Percentiles rank a stretch among this genome's conserved stretches.
phyloP scores from a whole-genome alignment of 2,329 filamentous ascomycete species.

The Sphaerulina musiva region DNA sequence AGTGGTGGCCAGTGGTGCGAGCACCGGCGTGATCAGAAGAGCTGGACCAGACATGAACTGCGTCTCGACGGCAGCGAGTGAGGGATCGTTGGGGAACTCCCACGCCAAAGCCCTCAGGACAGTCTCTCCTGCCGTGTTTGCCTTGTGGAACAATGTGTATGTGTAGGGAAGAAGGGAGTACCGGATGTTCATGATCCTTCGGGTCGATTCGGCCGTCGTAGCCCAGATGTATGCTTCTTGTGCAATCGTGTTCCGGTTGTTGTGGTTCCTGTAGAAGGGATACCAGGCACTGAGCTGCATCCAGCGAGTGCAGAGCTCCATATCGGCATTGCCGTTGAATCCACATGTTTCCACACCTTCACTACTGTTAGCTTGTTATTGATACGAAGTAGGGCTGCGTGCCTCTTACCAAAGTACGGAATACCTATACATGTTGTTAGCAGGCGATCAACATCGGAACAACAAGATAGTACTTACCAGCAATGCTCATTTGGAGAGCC shows the following conservation, averaged over 20 bases:
- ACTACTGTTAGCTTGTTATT: no score
- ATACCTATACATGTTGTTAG: slow-evolving; percentile 10
- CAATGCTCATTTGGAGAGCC: slow-evolving; percentile 26
- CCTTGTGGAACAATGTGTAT: slow-evolving; percentile 63
- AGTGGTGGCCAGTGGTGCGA: slow-evolving; percentile 52
- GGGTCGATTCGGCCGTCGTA: slow-evolving; percentile 56
- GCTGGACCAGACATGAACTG: slow-evolving; percentile 64
- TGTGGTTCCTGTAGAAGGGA: slow-evolving; percentile 72
- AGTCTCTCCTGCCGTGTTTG: slow-evolving; percentile 57
- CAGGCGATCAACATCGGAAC: neutral
- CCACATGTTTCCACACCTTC: slow-evolving; percentile 27
- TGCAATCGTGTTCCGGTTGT: slow-evolving; percentile 49
- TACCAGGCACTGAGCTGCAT: slow-evolving; percentile 56
- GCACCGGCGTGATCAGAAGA: slow-evolving; percentile 59
- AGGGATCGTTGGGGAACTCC: slow-evolving; percentile 65
- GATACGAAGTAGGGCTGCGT: no score
- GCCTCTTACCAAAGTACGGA: slow-evolving; percentile 22
- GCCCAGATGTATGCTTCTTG: slow-evolving; percentile 66
- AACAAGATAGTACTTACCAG: slow-evolving; percentile 1
- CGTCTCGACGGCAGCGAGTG: slow-evolving; percentile 56
- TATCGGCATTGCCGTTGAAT: slow-evolving; percentile 27
- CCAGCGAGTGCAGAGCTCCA: slow-evolving; percentile 29
- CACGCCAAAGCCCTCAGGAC: slow-evolving; percentile 65
- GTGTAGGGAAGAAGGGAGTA: slow-evolving; percentile 65
- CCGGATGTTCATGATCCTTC: slow-evolving; percentile 59